Conservation (phyloP, 2,329 filamentous ascomycete species). For the Fusarium sp. region DNA sequence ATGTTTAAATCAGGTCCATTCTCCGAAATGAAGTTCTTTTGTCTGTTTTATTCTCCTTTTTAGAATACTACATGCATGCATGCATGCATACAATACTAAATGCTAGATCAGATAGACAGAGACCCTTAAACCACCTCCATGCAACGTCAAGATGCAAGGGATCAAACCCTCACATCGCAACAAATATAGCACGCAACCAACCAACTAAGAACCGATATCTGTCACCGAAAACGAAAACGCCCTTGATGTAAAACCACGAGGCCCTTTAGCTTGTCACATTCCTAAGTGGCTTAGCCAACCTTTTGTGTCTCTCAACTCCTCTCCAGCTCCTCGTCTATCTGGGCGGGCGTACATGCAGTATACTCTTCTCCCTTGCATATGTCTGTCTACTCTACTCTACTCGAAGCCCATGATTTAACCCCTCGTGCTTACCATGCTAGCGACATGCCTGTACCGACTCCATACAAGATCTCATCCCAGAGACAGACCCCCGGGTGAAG, state of each 20-base stretch:
- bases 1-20: background rate
- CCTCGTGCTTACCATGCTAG: constrained; percentile 11
- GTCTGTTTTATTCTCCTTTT: background rate
- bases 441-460: background rate
- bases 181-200: background rate
- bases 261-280: constrained; percentile 7
- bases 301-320: background rate
- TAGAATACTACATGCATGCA: background rate
- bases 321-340: background rate
- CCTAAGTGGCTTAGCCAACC: background rate
- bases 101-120: background rate
- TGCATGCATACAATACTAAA: background rate
- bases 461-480: background rate
- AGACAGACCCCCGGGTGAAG: background rate
- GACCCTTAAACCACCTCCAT: constrained; percentile 6
- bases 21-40: background rate
- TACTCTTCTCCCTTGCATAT: constrained; percentile 5
- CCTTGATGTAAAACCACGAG: background rate
- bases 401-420: background rate
- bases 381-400: background rate
- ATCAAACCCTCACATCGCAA: background rate
- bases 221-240: background rate
- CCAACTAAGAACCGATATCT: background rate
- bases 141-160: constrained; percentile 21
- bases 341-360: background rate